These are phyloP conservation scores for Alternaria rosae DNA, from an alignment of 2,329 filamentous ascomycete species.

Conservation along the genomic window DNA sequence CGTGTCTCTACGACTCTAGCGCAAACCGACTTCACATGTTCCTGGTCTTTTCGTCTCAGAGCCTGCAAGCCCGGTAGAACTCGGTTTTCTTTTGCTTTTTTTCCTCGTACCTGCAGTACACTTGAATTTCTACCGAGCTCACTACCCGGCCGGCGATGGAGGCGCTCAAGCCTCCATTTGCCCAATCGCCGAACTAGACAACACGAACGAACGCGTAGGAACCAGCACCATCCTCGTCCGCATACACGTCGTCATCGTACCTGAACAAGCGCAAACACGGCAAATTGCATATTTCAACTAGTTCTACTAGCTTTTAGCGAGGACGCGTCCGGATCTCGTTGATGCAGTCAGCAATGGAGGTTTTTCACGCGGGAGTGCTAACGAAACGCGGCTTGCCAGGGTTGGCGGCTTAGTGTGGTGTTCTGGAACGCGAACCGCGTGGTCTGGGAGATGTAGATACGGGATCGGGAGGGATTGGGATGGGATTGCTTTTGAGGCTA, in stretches of 20 bases:
- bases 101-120: not conserved
- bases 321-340: too few relatives aligned
- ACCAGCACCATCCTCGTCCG: not conserved
- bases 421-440: not conserved
- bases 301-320: too few relatives aligned
- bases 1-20: not conserved
- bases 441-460: not conserved
- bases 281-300: not conserved
- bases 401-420: not conserved
- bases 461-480: not conserved
- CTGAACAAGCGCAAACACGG: not conserved
- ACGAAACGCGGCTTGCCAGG: not conserved
- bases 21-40: not conserved
- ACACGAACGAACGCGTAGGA: not conserved
- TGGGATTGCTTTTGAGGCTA: not conserved
- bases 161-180: not conserved
- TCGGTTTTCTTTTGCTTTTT: not conserved
- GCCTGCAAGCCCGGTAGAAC: not conserved
- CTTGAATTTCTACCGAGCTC: not conserved
- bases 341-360: too few relatives aligned
- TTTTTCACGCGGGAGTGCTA: too few relatives aligned
- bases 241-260: not conserved
- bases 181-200: not conserved
- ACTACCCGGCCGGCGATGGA: not conserved
- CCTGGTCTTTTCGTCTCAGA: not conserved